Evolutionary conservation across 495 filamentous ascomycete genomes (phyloP).

Genomic region (Aspergillus incahuasiensis): DNA sequence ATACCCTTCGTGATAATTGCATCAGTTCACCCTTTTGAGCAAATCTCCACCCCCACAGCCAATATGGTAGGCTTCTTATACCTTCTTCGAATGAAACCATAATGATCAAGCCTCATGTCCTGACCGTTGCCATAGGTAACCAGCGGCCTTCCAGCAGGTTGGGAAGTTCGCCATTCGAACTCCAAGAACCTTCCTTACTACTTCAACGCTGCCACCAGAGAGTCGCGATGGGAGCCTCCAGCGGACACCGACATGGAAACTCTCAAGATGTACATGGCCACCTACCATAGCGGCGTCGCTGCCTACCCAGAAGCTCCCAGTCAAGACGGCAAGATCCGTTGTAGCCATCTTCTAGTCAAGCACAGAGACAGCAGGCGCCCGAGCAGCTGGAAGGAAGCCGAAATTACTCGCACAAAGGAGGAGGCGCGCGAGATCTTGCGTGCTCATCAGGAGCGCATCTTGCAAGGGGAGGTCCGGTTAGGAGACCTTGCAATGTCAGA

Average conservation of each 20-base stretch:
- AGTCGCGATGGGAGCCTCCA: conserved; percentile 93
- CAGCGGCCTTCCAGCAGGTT: conserved; percentile 76
- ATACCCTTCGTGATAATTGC: neutral
- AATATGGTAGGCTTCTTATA: conserved; percentile 6
- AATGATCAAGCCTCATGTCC: neutral
- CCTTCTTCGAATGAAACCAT: neutral
- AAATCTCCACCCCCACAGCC: neutral
- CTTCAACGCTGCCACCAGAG: conserved; percentile 77
- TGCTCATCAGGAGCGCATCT: conserved; percentile 68
- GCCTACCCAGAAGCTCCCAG: conserved; percentile 43
- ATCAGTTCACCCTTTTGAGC: neutral
- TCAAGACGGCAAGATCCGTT: conserved; percentile 80
- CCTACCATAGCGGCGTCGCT: conserved; percentile 62
- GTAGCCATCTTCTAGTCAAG: conserved; percentile 88
- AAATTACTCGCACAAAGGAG: conserved; percentile 83
- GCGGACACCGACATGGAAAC: conserved; percentile 78
- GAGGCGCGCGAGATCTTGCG: conserved; percentile 76
- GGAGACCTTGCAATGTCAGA: conserved; percentile 81
- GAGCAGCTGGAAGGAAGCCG: conserved; percentile 83
- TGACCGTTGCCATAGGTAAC: conserved; percentile 44
- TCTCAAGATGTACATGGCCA: conserved; percentile 88
- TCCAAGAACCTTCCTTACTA: conserved; percentile 98
- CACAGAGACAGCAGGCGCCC: conserved; percentile 81
- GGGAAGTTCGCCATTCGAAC: conserved; percentile 95
- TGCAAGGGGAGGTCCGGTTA: conserved; percentile 58